Conservation (phyloP, 306 rosid genomes). For the Mimosa bimucronata region DNA sequence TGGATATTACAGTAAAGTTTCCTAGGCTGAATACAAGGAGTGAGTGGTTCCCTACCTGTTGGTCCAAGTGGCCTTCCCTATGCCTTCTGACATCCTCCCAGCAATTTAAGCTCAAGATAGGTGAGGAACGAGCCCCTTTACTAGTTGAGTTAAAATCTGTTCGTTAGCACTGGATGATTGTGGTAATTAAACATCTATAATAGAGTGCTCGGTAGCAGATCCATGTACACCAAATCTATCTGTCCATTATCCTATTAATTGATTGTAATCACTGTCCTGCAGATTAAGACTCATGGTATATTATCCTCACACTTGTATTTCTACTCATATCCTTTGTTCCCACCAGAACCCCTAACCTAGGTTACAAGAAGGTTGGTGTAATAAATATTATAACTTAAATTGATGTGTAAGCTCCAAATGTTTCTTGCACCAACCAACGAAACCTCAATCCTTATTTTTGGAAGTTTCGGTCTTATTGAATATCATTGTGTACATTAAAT, state of each 20-base stretch:
- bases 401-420: slow-evolving; percentile 20
- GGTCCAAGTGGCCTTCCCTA: slow-evolving; percentile 10
- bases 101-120: slow-evolving; percentile 7
- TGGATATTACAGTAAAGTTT: neutral
- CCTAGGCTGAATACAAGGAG: neutral
- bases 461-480: neutral
- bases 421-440: slow-evolving; percentile 2
- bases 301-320: neutral
- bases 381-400: neutral
- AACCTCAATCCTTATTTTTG: neutral
- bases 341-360: neutral
- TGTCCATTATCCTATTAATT: slow-evolving; percentile 6
- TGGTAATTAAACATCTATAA: neutral
- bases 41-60: neutral
- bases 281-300: slow-evolving; percentile 23
- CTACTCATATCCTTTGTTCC: slow-evolving; percentile 15
- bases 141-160: neutral
- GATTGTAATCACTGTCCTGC: slow-evolving; percentile 13
- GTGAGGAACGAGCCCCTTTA: neutral
- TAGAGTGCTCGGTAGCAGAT: neutral
- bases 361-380: neutral
- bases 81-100: slow-evolving; percentile 3
- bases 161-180: slow-evolving; percentile 6
- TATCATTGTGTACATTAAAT: neutral
- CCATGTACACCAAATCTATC: slow-evolving; percentile 21